These are phyloP conservation scores for Pseudozyma sp. DNA, from an alignment of 1,284 basidiomycete species.

Conservation along the genomic window DNA sequence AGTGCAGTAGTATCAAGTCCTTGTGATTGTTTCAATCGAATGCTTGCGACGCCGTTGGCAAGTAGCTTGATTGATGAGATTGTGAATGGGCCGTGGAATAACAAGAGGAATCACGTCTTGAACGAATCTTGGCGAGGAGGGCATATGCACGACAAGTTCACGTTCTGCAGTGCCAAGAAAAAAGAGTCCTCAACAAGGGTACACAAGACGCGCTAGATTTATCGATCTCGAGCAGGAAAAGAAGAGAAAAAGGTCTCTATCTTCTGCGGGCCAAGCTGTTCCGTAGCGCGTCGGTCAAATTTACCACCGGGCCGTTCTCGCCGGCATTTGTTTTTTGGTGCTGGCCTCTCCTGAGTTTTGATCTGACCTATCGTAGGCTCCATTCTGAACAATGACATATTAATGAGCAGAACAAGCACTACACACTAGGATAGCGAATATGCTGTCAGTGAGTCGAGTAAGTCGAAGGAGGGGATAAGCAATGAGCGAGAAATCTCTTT, in stretches of 20 bases:
- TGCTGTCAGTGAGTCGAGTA: too few relatives aligned
- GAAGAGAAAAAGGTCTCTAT: neutral
- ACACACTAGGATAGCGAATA: too few relatives aligned
- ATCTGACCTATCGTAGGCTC: too few relatives aligned
- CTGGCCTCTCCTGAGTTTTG: too few relatives aligned
- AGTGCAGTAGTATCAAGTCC: too few relatives aligned
- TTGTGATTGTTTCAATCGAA: neutral
- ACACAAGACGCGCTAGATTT: neutral
- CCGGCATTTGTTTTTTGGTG: too few relatives aligned
- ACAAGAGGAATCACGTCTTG: neutral
- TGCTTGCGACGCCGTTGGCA: neutral
- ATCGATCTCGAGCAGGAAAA: neutral
- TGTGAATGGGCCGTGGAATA: neutral
- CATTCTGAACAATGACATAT: too few relatives aligned
- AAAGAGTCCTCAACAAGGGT: neutral
- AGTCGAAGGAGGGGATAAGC: too few relatives aligned
- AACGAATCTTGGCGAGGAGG: neutral
- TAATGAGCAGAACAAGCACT: too few relatives aligned
- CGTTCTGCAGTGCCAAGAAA: conserved; percentile 1
- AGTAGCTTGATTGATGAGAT: neutral
- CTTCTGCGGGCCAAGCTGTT: neutral
- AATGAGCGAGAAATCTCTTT: too few relatives aligned
- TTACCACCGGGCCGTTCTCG: neutral
- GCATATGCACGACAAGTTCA: neutral
- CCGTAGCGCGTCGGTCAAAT: neutral